Evolutionary conservation across 176 grass and related monocot genomes (phyloP).

Genomic region (Aegilops bicornis): DNA sequence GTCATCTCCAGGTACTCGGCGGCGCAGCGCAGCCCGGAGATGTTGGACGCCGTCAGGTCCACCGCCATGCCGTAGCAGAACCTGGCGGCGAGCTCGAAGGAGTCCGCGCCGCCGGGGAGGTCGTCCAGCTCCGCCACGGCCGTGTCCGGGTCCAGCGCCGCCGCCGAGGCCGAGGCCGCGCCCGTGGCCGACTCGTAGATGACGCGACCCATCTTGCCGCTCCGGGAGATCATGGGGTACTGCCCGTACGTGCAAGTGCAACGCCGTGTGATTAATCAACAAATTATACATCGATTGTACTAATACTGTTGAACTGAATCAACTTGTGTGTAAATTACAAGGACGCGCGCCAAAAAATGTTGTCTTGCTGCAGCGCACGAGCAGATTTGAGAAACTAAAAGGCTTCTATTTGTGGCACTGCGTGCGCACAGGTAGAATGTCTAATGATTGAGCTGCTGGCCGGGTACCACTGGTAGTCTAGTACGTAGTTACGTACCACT

Average conservation of each 20-base stretch:
- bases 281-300: not conserved
- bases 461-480: not conserved
- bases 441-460: not conserved
- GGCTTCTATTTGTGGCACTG: not conserved
- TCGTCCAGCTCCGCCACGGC: slow-evolving; percentile 56
- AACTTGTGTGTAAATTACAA: not conserved
- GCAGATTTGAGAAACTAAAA: slow-evolving; percentile 10
- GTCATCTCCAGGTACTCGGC: slow-evolving; percentile 99
- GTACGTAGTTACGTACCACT: not conserved
- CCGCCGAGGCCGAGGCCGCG: not conserved
- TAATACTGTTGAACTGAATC: not conserved
- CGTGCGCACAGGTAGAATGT: not conserved
- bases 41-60: slow-evolving; percentile 84
- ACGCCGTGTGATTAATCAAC: not conserved
- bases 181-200: slow-evolving; percentile 56
- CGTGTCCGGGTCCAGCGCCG: slow-evolving; percentile 26
- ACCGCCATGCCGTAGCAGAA: slow-evolving; percentile 98
- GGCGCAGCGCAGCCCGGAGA: slow-evolving; percentile 84
- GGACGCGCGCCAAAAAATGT: not conserved
- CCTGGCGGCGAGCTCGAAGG: slow-evolving; percentile 85
- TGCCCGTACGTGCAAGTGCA: not conserved
- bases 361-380: not conserved
- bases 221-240: slow-evolving; percentile 93
- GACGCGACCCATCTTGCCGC: slow-evolving; percentile 74
- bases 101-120: slow-evolving; percentile 60